phyloP scores from a whole-genome alignment of 495 filamentous ascomycete species.

The Aspergillus funiculosus region DNA sequence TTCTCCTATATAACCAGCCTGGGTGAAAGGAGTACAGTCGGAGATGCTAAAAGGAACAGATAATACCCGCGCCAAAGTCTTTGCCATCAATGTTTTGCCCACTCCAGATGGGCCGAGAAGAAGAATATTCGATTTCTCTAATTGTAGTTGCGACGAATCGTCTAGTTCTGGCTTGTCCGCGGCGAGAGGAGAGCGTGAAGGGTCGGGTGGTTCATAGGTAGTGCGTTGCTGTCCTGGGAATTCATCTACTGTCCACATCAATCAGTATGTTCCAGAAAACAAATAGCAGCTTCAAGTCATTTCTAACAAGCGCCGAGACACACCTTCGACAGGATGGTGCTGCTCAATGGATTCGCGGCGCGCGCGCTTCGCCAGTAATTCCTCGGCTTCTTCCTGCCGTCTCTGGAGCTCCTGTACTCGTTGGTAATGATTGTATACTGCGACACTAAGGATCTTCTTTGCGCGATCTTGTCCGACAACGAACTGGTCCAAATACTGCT shows the following conservation, averaged over 20 bases:
- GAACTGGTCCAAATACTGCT: slow-evolving; percentile 89
- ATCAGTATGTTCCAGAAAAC: slow-evolving; percentile 2
- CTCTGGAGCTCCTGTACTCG: slow-evolving; percentile 69
- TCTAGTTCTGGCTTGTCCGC: slow-evolving; percentile 38
- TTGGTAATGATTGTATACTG: slow-evolving; percentile 97
- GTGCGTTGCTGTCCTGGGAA: slow-evolving; percentile 67
- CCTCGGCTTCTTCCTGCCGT: slow-evolving; percentile 71
- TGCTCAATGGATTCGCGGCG: slow-evolving; percentile 46
- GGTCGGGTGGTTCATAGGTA: slow-evolving; percentile 31
- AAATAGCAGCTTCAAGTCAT: too few relatives aligned
- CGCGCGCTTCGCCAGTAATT: slow-evolving; percentile 46
- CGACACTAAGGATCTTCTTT: slow-evolving; percentile 90
- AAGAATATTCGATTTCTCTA: slow-evolving; percentile 96
- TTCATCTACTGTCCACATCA: slow-evolving; percentile 55
- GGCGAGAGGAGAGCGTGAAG: slow-evolving; percentile 24
- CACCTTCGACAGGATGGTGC: slow-evolving; percentile 54
- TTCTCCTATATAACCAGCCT: slow-evolving; percentile 96
- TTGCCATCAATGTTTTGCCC: slow-evolving; percentile 92
- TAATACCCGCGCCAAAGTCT: slow-evolving; percentile 69
- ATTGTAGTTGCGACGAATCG: slow-evolving; percentile 59
- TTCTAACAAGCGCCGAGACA: too few relatives aligned
- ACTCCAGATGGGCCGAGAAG: slow-evolving; percentile 91
- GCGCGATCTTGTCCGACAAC: slow-evolving; percentile 94
- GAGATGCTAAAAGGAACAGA: slow-evolving; percentile 96
- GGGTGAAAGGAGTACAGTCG: slow-evolving; percentile 94